A percentile compares a stretch with the other conserved stretches of the same genome.
Evolutionary conservation across 768 basidiomycete species (phyloP).

Genomic region (Obba rivulosa): DNA sequence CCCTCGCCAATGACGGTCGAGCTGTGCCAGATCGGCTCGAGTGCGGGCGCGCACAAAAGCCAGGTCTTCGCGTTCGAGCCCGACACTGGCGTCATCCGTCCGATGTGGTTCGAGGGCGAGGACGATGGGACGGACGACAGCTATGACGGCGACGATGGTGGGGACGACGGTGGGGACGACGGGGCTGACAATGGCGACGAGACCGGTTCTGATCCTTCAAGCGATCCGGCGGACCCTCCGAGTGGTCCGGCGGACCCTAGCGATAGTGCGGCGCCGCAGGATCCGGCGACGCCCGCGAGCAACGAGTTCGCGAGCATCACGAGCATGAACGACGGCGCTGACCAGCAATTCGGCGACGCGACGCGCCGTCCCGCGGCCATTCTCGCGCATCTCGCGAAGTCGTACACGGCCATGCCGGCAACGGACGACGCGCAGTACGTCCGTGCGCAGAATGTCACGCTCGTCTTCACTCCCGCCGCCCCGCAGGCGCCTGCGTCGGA

Average conservation of each 20-base stretch:
- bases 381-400: conserved; percentile 7
- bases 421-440: conserved; percentile 9
- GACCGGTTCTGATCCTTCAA: too few species aligned
- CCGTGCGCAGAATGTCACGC: conserved; percentile 39
- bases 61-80: conserved; percentile 58
- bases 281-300: conserved; percentile 14
- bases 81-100: conserved; percentile 42
- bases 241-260: conserved; percentile 1
- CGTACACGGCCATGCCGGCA: conserved; percentile 7
- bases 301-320: conserved; percentile 15
- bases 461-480: conserved; percentile 44
- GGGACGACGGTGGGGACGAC: conserved; percentile 1
- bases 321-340: conserved; percentile 12
- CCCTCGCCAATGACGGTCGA: conserved; percentile 48
- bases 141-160: conserved; percentile 7
- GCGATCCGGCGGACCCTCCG: neutral
- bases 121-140: conserved; percentile 23
- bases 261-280: conserved; percentile 1
- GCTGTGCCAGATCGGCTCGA: conserved; percentile 29
- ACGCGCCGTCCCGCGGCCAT: conserved; percentile 8
- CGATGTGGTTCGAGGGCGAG: conserved; percentile 39
- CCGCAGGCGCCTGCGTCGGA: conserved; percentile 19
- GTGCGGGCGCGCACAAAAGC: conserved; percentile 31
- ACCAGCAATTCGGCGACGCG: conserved; percentile 16
- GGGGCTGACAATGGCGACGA: neutral